Percentiles rank a stretch among this genome's conserved stretches.
Conservation (phyloP, 2,329 filamentous ascomycete genomes). For the Mycosphaerella sp. region DNA sequence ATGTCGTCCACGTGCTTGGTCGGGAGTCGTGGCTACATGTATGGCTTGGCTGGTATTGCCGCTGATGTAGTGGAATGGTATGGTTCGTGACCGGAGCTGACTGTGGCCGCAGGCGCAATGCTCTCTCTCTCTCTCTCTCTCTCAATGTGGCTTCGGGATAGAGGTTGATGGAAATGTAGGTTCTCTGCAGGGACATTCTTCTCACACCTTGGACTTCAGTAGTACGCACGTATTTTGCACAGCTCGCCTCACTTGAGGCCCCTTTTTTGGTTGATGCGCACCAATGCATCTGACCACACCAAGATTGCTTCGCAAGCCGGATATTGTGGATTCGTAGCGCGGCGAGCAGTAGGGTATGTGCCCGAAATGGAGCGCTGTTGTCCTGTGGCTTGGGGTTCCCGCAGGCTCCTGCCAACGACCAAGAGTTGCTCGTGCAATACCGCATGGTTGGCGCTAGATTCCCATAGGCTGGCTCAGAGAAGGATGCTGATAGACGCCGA, state of each 20-base stretch:
- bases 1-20: neutral
- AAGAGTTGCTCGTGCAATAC: constrained; percentile 15
- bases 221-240: constrained; percentile 17
- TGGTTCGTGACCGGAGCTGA: too few relatives aligned
- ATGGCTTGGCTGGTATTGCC: too few relatives aligned
- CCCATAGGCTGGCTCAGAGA: too few relatives aligned
- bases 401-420: constrained; percentile 15
- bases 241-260: constrained; percentile 8
- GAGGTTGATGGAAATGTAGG: too few relatives aligned
- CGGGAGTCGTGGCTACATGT: neutral
- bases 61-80: too few relatives aligned
- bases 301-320: constrained; percentile 1
- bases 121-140: too few relatives aligned
- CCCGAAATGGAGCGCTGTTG: too few relatives aligned
- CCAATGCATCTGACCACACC: constrained; percentile 19
- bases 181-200: too few relatives aligned
- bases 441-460: constrained; percentile 5
- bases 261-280: neutral
- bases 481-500: neutral
- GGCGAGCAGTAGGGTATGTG: constrained; percentile 7
- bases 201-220: constrained; percentile 5
- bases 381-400: constrained; percentile 7
- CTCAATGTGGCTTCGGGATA: too few relatives aligned
- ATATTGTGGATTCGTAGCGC: neutral
- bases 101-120: too few relatives aligned